Conservation (phyloP, 2,329 filamentous ascomycete species). For the Xylariaceae sp. region DNA sequence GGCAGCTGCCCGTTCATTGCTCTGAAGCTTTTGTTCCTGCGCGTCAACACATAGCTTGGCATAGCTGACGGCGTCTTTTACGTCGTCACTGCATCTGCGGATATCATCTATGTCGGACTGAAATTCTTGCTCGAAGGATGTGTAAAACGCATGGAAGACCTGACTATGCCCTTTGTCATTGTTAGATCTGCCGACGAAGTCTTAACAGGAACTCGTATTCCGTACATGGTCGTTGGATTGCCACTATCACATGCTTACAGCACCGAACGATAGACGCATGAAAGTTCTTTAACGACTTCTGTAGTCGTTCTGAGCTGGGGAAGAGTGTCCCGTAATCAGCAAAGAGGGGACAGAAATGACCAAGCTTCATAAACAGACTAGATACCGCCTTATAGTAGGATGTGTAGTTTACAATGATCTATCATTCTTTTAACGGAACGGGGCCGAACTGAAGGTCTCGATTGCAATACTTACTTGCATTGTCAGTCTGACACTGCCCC, state of each 20-base stretch:
- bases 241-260: conserved; percentile 30
- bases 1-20: neutral
- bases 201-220: neutral
- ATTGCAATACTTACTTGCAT: conserved; percentile 30
- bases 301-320: conserved; percentile 32
- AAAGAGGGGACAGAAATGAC: conserved; percentile 33
- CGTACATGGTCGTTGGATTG: conserved; percentile 27
- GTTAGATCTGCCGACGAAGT: neutral
- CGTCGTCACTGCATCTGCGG: conserved; percentile 14
- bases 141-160: conserved; percentile 10
- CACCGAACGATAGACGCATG: conserved; percentile 34
- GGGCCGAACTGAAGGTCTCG: neutral
- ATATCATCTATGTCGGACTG: conserved; percentile 23
- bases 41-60: conserved; percentile 24
- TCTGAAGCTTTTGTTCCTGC: neutral
- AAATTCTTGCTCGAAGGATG: conserved; percentile 32
- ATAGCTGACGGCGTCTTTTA: conserved; percentile 26
- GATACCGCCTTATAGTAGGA: conserved; percentile 39
- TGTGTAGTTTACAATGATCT: conserved; percentile 33
- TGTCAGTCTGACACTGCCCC: conserved; percentile 41
- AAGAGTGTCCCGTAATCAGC: conserved; percentile 36
- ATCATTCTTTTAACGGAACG: neutral
- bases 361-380: conserved; percentile 34
- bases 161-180: no score
- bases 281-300: conserved; percentile 33